A percentile compares a stretch with the other conserved stretches of the same genome.
Conservation (phyloP, 257 asterid species). For the Lithospermum erythrorhizon region DNA sequence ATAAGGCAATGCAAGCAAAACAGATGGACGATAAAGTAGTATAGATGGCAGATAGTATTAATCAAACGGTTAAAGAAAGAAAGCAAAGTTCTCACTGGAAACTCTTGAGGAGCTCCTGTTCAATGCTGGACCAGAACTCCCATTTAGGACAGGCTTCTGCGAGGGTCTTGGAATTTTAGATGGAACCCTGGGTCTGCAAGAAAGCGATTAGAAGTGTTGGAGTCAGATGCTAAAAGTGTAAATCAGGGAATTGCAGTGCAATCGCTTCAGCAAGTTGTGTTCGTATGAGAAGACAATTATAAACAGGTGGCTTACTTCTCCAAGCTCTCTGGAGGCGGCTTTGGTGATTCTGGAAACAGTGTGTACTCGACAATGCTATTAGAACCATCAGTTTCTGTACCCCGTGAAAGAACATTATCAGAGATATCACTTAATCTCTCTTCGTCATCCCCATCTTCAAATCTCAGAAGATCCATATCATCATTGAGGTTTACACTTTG, state of each 20-base stretch:
- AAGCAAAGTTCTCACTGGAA: conserved; percentile 33
- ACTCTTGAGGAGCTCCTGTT: conserved; percentile 52
- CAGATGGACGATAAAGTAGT: background rate
- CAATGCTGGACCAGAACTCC: conserved; percentile 38
- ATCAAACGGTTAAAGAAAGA: background rate
- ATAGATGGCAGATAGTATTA: background rate
- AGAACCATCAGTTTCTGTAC: conserved; percentile 85
- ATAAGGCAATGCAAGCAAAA: too few species aligned
- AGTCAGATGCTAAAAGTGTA: too few species aligned
- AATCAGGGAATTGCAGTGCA: background rate
- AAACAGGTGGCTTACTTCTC: conserved; percentile 35
- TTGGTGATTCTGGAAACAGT: conserved; percentile 66
- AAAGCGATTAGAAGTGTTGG: conserved; percentile 6
- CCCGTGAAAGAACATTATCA: conserved; percentile 90
- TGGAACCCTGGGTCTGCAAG: conserved; percentile 32
- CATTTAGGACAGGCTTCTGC: conserved; percentile 25
- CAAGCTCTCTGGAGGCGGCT: conserved; percentile 35
- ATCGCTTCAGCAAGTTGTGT: background rate
- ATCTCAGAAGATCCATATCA: conserved; percentile 56
- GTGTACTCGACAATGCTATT: conserved; percentile 74
- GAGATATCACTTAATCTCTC: conserved; percentile 93
- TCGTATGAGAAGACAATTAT: too few species aligned
- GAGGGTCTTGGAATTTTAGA: conserved; percentile 56
- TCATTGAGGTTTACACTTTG: conserved; percentile 9
- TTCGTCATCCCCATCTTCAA: conserved; percentile 75